phyloP scores from a whole-genome alignment of 805 yeast species.

The Nakazawaea peltata region DNA sequence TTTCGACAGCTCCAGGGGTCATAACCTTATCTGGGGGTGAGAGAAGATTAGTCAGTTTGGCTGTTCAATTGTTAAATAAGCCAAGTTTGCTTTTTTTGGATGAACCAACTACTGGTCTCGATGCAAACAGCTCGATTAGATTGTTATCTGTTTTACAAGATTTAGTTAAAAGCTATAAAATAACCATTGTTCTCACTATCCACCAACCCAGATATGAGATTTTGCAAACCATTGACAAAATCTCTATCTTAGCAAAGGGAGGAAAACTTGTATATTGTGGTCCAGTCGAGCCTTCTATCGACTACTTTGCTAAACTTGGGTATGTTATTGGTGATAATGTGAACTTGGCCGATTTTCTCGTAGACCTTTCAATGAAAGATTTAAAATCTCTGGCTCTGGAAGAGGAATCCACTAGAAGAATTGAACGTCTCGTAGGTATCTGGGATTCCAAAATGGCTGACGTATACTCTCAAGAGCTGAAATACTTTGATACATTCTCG shows the following conservation, averaged over 20 bases:
- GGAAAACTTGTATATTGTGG: slow-evolving; percentile 24
- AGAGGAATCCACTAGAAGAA: slow-evolving; percentile 16
- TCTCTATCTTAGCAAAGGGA: slow-evolving; percentile 58
- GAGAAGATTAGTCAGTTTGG: slow-evolving; percentile 59
- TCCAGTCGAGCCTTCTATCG: slow-evolving; percentile 5
- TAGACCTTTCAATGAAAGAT: slow-evolving; percentile 30
- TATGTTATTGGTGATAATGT: slow-evolving; percentile 6
- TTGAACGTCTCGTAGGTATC: slow-evolving; percentile 18
- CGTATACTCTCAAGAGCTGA: neutral
- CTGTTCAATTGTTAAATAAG: slow-evolving; percentile 57
- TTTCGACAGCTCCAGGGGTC: slow-evolving; percentile 35
- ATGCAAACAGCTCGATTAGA: slow-evolving; percentile 57
- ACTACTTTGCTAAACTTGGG: slow-evolving; percentile 11
- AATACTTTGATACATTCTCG: neutral
- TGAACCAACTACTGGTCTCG: slow-evolving; percentile 32
- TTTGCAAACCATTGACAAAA: slow-evolving; percentile 47
- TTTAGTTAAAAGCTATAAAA: slow-evolving; percentile 42
- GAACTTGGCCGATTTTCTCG: slow-evolving; percentile 24
- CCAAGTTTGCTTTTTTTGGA: slow-evolving; percentile 66
- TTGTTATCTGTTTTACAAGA: slow-evolving; percentile 47
- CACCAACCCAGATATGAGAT: slow-evolving; percentile 76
- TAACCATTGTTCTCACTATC: slow-evolving; percentile 58
- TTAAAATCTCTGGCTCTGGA: slow-evolving; percentile 21
- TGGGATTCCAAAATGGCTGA: slow-evolving; percentile 19
- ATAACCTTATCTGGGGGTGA: slow-evolving; percentile 71